Base-by-base conservation (phyloP, 192 early-diverging fungal genomes). In the Diversispora eburnea region DNA sequence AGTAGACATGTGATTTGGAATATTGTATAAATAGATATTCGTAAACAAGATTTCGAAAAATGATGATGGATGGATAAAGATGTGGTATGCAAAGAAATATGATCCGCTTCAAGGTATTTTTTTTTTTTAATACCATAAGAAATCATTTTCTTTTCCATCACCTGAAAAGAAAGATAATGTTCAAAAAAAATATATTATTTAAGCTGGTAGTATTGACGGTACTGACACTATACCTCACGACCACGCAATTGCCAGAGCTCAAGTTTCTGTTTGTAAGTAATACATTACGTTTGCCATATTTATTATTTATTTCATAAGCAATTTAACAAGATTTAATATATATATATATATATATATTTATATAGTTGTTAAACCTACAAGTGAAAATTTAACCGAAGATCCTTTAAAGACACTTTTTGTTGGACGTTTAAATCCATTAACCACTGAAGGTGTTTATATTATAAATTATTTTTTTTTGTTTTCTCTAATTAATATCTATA, bases 71-170 rank as follows among this genome's bases (percentile, higher is more conserved):
- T 33, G 25, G 51, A 43, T 63, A 17, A 42, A 72, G 47, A 73
- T 73, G 72, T 82, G 77, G 76, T 80, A 80, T 72, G 76, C 81
- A 15, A 78, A 76, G 19, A 66, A 64, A 22, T 82, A 82, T 55
- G 62, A 78, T 48, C 77, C 81, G 3, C 48, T 82, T 17, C 64
- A 77, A 57, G 69, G 69, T 71, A 60, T 48, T 10, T 33, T 33
- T 33, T 33, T 33, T 33, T 33, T 33, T n/a, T n/a, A n/a, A n/a
- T n/a, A n/a, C n/a, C n/a, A n/a, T n/a, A 33, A 33, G 25, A 0
- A 2, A 33, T 1, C 2, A 33, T 33, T 33, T 33, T 33, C 25
- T 33, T 33, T 33, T 33, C 2, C 25, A 33, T 33, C 25, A 33
- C 25, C 25, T 33, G 25, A 33, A 33, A 33, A 33, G 25, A 33